Conservation (phyloP, 495 filamentous ascomycete genomes). For the Patellaria atrata region DNA sequence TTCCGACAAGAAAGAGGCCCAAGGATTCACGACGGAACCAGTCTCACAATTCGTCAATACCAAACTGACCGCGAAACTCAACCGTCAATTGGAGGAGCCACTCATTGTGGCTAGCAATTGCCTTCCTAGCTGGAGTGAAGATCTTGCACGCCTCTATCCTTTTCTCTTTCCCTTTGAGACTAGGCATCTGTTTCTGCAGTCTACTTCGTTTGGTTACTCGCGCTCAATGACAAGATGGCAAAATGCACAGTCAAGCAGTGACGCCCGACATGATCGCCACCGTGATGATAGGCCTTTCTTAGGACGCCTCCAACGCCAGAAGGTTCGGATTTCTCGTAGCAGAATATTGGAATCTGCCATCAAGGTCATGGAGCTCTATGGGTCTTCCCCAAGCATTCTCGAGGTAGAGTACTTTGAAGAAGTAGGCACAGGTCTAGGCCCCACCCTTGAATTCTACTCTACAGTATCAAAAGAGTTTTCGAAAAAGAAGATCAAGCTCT, state of each 20-base stretch:
- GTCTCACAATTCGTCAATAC: conserved; percentile 96
- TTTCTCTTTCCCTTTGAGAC: conserved; percentile 99
- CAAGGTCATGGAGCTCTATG: conserved; percentile 99
- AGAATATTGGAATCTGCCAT: conserved; percentile 92
- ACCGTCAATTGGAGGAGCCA: conserved; percentile 94
- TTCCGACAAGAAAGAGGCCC: conserved; percentile 61
- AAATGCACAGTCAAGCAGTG: conserved; percentile 68
- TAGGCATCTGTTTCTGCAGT: conserved; percentile 90
- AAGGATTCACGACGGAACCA: conserved; percentile 66
- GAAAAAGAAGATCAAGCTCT: conserved; percentile 90
- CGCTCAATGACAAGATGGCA: conserved; percentile 97
- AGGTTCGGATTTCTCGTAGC: conserved; percentile 84
- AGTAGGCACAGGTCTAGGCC: conserved; percentile 90
- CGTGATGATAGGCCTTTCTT: conserved; percentile 84
- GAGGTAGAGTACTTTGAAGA: conserved; percentile 99
- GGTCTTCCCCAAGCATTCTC: conserved; percentile 82
- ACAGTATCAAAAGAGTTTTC: conserved; percentile 96
- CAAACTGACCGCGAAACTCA: conserved; percentile 97
- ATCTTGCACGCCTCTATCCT: conserved; percentile 86
- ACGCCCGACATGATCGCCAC: conserved; percentile 62
- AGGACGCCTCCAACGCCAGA: conserved; percentile 88
- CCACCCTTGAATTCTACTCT: conserved; percentile 96
- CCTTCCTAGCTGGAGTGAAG: conserved; percentile 91
- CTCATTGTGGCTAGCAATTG: conserved; percentile 96
- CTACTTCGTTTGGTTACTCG: conserved; percentile 95